phyloP scores from a whole-genome alignment of 495 filamentous ascomycete genomes.

The Penicillium argentinense region DNA sequence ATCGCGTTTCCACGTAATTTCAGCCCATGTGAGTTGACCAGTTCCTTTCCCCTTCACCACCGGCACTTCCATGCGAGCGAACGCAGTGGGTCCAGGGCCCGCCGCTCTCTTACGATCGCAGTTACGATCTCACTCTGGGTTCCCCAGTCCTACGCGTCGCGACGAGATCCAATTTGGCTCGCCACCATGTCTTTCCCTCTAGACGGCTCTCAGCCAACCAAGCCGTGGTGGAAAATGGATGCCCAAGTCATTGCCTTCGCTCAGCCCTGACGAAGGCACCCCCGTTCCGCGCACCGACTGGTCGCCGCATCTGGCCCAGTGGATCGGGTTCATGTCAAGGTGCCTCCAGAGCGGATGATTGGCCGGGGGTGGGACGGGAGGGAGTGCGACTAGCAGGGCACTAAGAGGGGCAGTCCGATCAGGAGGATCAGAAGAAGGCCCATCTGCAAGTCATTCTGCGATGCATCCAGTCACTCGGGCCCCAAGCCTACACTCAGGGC shows the following conservation, averaged over 20 bases:
- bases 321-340: slow-evolving; percentile 16
- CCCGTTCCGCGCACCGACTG: slow-evolving; percentile 25
- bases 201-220: slow-evolving; percentile 7
- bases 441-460: slow-evolving; percentile 18
- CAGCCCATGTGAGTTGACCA: too few relatives aligned
- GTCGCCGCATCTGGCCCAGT: slow-evolving; percentile 5
- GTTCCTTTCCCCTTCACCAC: too few relatives aligned
- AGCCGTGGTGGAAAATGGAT: slow-evolving; percentile 2
- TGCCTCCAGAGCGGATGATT: slow-evolving; percentile 11
- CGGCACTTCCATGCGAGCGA: too few relatives aligned
- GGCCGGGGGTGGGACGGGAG: slow-evolving; percentile 16
- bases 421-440: slow-evolving; percentile 2
- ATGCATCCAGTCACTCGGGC: slow-evolving; percentile 10
- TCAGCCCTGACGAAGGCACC: slow-evolving; percentile 15
- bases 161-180: background rate
- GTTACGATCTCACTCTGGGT: background rate
- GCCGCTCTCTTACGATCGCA: background rate
- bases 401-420: slow-evolving; percentile 19
- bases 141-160: background rate
- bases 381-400: slow-evolving; percentile 13
- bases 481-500: too few relatives aligned
- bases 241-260: slow-evolving; percentile 16
- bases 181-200: slow-evolving; percentile 7
- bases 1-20: too few relatives aligned
- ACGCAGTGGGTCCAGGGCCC: background rate